Percentiles rank a stretch among this genome's conserved stretches.
These are phyloP conservation scores for Coemansia sp. DNA, from an alignment of 192 early-diverging fungal genomes.

Conservation along the genomic window DNA sequence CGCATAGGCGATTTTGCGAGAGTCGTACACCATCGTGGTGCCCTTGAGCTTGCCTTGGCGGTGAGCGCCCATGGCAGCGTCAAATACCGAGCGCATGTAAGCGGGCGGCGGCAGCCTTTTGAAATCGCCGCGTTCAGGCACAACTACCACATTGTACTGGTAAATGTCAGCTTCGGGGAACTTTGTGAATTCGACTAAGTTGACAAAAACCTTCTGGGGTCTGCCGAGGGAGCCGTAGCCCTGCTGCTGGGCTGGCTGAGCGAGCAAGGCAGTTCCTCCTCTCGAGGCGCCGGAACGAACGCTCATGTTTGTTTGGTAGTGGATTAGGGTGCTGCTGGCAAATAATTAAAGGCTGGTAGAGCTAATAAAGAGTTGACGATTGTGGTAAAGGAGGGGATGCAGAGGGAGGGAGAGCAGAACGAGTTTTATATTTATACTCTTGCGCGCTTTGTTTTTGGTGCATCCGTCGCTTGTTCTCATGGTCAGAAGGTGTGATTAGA, in stretches of 20 bases:
- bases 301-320: no score
- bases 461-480: no score
- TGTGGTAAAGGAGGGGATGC: no score
- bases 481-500: no score
- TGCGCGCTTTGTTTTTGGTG: no score
- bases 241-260: conserved; percentile 2
- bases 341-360: no score
- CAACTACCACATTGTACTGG: conserved; percentile 84
- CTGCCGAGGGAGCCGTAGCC: conserved; percentile 51
- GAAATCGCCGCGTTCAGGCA: conserved; percentile 46
- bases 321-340: no score
- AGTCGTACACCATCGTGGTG: conserved; percentile 76
- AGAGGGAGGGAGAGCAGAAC: no score
- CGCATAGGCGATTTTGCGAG: conserved; percentile 78
- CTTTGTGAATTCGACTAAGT: conserved; percentile 73
- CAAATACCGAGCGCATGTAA: conserved; percentile 72
- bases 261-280: no score
- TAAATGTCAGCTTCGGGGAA: conserved; percentile 65
- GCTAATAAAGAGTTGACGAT: no score
- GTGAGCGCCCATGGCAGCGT: conserved; percentile 42
- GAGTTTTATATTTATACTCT: no score
- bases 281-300: not conserved
- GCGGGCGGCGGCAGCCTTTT: conserved; percentile 28
- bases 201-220: conserved; percentile 52
- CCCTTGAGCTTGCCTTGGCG: conserved; percentile 55